These are phyloP conservation scores for Corynespora cassiicola DNA, from an alignment of 2,329 filamentous ascomycete species.

Conservation along the genomic window DNA sequence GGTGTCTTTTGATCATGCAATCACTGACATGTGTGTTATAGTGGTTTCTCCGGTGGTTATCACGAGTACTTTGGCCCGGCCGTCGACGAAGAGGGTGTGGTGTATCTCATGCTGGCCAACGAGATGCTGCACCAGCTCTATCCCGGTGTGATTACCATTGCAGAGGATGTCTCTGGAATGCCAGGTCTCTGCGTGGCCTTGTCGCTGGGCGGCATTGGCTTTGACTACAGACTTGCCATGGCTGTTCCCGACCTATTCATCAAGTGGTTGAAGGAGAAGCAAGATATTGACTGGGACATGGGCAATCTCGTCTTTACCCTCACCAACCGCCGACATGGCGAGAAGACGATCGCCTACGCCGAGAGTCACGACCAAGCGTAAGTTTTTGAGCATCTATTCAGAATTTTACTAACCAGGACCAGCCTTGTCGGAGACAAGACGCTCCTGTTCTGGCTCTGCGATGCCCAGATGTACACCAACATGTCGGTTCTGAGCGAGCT, in stretches of 20 bases:
- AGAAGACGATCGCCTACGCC: conserved; percentile 98
- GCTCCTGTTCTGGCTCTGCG: conserved; percentile 97
- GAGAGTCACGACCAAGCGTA: conserved; percentile 98
- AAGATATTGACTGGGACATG: conserved; percentile 92
- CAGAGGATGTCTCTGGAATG: conserved; percentile 98
- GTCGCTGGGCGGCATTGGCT: conserved; percentile 87
- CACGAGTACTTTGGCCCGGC: conserved; percentile 93
- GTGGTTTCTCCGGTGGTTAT: conserved; percentile 95
- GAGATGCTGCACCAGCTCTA: conserved; percentile 94
- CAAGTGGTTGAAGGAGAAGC: conserved; percentile 93
- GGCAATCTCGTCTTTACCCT: conserved; percentile 83
- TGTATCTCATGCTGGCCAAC: conserved; percentile 95
- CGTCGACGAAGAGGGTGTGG: conserved; percentile 92
- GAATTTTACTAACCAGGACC: conserved; percentile 21
- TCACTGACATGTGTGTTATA: conserved; percentile 51
- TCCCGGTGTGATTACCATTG: conserved; percentile 86
- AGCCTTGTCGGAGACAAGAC: conserved; percentile 96
- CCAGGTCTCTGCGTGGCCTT: conserved; percentile 90
- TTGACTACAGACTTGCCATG: conserved; percentile 98
- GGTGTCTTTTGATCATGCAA: not conserved
- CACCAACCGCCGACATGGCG: conserved; percentile 90
- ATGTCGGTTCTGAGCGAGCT: conserved; percentile 89
- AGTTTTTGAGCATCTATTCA: conserved; percentile 47
- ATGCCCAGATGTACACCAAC: conserved; percentile 96
- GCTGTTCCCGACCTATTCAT: conserved; percentile 99